Evolutionary conservation across 2,329 filamentous ascomycete species (phyloP).

Genomic region (Ascochyta clinopodiicola): DNA sequence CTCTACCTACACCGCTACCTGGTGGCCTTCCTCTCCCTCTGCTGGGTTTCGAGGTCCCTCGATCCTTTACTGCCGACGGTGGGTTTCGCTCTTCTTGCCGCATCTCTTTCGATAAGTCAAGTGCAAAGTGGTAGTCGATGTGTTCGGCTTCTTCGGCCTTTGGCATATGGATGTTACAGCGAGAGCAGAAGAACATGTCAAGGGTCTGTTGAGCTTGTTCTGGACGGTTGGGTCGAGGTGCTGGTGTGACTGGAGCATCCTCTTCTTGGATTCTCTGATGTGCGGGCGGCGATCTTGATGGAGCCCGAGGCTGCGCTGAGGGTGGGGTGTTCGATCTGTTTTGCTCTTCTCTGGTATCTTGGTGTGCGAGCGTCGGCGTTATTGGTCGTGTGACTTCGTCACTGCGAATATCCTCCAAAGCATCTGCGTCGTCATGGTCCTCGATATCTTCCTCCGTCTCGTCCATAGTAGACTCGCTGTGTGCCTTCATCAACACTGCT

Average conservation of each 20-base stretch:
- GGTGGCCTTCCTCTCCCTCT: conserved; percentile 49
- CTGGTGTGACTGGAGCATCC: conserved; percentile 1
- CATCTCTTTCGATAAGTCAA: conserved; percentile 74
- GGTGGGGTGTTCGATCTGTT: conserved; percentile 35
- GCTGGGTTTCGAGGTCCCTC: conserved; percentile 30
- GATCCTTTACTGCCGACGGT: conserved; percentile 4
- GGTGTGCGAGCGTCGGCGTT: conserved; percentile 18
- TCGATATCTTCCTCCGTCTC: conserved; percentile 32
- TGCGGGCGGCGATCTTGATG: conserved; percentile 6
- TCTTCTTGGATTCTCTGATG: not conserved
- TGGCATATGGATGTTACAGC: conserved; percentile 69
- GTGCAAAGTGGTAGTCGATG: conserved; percentile 93
- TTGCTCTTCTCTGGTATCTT: conserved; percentile 14
- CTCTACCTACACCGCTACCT: conserved; percentile 24
- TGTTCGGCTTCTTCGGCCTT: conserved; percentile 73
- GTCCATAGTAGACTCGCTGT: conserved; percentile 35
- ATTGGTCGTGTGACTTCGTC: conserved; percentile 21
- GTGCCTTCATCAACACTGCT: conserved; percentile 35
- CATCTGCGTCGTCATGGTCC: conserved; percentile 27
- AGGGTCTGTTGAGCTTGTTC: conserved; percentile 29
- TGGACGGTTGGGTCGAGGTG: not conserved
- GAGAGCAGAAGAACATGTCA: conserved; percentile 62
- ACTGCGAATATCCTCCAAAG: conserved; percentile 14
- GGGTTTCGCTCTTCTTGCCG: conserved; percentile 37
- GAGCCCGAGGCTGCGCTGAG: conserved; percentile 38